Conservation (phyloP, 805 yeast species). For the Phaffomyces antillensis region DNA sequence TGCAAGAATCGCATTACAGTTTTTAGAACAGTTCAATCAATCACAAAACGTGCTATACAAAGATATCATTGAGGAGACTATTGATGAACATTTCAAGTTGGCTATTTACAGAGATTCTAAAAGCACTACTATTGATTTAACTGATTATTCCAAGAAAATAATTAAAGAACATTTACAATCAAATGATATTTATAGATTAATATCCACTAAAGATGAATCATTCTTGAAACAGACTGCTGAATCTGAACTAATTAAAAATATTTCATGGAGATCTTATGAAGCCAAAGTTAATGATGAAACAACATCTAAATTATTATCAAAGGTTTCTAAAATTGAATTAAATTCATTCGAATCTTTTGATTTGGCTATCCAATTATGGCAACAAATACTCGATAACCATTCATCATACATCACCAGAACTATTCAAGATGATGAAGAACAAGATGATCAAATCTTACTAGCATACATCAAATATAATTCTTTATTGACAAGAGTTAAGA, state of each 20-base stretch:
- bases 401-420: conserved; percentile 44
- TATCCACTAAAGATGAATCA: conserved; percentile 27
- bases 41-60: conserved; percentile 31
- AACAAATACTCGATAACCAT: conserved; percentile 58
- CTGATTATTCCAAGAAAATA: conserved; percentile 39
- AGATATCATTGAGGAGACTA: conserved; percentile 48
- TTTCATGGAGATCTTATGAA: conserved; percentile 52
- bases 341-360: conserved; percentile 45
- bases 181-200: conserved; percentile 32
- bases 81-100: conserved; percentile 61
- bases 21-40: conserved; percentile 29
- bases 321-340: conserved; percentile 28
- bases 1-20: conserved; percentile 56
- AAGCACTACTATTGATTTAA: conserved; percentile 38
- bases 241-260: conserved; percentile 34
- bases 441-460: conserved; percentile 64
- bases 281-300: conserved; percentile 68
- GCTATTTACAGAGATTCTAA: conserved; percentile 38
- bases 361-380: conserved; percentile 54
- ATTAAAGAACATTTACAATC: conserved; percentile 24
- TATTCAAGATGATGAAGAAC: conserved; percentile 45
- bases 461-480: conserved; percentile 70
- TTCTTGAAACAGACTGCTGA: conserved; percentile 18
- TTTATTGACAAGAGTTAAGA: conserved; percentile 57
- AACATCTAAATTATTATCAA: conserved; percentile 52